A percentile compares a stretch with the other conserved stretches of the same genome.
Conservation (phyloP, 2,329 filamentous ascomycete species). For the Aspergillus novoparasiticus region DNA sequence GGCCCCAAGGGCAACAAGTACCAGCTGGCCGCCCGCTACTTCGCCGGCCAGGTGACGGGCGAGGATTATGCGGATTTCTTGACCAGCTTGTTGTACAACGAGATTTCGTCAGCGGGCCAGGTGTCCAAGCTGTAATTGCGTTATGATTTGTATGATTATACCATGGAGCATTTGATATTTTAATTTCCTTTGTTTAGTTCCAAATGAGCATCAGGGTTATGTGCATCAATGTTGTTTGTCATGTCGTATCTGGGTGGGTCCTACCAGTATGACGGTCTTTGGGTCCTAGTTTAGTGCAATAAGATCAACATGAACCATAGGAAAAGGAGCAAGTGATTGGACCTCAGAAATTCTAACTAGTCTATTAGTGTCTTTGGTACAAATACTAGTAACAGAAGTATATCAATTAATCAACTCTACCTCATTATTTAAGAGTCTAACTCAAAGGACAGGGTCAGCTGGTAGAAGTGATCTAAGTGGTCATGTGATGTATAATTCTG, state of each 20-base stretch:
- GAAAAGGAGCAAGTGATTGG: no score
- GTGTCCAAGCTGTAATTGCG: constrained; percentile 63
- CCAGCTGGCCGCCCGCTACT: constrained; percentile 88
- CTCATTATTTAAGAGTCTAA: no score
- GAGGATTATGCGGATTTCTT: constrained; percentile 98
- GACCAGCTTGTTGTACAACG: constrained; percentile 76
- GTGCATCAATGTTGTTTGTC: neutral
- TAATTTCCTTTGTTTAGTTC: neutral
- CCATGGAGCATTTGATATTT: constrained; percentile 1
- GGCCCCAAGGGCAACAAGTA: constrained; percentile 89
- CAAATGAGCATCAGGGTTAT: neutral
- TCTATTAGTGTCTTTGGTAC: no score
- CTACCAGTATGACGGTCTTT: neutral
- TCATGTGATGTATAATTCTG: no score
- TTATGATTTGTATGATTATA: constrained; percentile 18
- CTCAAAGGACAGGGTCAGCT: no score
- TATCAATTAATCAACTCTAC: no score
- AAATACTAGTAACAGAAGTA: no score
- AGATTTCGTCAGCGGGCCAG: constrained; percentile 61
- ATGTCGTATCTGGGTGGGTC: neutral
- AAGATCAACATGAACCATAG: neutral
- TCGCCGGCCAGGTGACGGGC: constrained; percentile 87
- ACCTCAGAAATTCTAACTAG: no score
- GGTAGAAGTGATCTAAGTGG: no score
- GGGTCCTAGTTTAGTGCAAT: neutral